Conservation (phyloP, 371 early-diverging fungal genomes). For the Globomyces sp. region DNA sequence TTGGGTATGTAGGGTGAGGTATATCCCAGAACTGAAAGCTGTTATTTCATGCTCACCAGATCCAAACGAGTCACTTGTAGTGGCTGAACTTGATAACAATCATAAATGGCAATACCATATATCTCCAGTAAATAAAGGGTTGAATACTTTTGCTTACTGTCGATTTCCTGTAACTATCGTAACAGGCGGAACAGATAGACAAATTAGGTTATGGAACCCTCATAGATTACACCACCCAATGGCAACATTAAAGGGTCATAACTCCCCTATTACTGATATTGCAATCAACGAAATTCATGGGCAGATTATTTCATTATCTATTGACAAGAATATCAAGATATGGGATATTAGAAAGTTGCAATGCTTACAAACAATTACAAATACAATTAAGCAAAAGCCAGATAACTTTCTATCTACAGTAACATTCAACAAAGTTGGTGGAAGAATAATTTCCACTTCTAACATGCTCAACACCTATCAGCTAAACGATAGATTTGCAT, state of each 20-base stretch:
- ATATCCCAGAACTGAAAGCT: constrained; percentile 41
- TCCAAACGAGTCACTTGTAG: constrained; percentile 41
- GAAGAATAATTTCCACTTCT: constrained; percentile 31
- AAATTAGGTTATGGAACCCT: constrained; percentile 51
- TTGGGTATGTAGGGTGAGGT: constrained; percentile 48
- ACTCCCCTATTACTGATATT: constrained; percentile 43
- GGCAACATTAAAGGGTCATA: constrained; percentile 46
- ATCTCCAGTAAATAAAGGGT: constrained; percentile 44
- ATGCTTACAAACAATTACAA: constrained; percentile 43
- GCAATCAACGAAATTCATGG: constrained; percentile 39
- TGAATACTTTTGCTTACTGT: constrained; percentile 45
- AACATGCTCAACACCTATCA: constrained; percentile 30
- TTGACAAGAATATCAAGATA: constrained; percentile 43
- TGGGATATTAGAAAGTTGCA: constrained; percentile 50
- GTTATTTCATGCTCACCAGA: constrained; percentile 48
- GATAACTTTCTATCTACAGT: constrained; percentile 34
- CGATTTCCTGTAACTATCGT: constrained; percentile 45
- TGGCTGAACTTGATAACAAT: constrained; percentile 31
- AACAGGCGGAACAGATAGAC: constrained; percentile 49
- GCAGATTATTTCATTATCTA: constrained; percentile 44
- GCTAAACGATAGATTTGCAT: constrained; percentile 28
- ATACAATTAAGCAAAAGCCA: constrained; percentile 23
- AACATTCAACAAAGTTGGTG: constrained; percentile 29
- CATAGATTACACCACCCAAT: constrained; percentile 42
- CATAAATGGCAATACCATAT: constrained; percentile 41